Conservation (phyloP, 2,329 filamentous ascomycete genomes). For the Fusarium palustre region DNA sequence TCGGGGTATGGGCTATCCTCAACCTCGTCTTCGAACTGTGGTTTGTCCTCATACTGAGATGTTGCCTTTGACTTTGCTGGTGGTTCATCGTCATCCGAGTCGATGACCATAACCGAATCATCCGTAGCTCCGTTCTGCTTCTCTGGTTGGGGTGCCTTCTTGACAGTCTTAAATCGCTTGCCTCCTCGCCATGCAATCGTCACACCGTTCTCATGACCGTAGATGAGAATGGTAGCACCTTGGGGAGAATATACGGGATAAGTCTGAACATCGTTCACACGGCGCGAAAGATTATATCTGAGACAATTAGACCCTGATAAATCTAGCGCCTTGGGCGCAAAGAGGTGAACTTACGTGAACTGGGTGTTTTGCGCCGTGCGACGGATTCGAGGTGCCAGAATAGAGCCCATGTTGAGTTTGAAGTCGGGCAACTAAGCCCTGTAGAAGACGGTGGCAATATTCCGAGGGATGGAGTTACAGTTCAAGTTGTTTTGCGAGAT, state of each 20-base stretch:
- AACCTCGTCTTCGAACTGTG: constrained; percentile 67
- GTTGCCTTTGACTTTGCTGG: constrained; percentile 50
- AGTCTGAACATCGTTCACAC: constrained; percentile 69
- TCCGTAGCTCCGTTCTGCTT: constrained; percentile 65
- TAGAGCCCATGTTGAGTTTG: constrained; percentile 50
- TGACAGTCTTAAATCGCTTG: constrained; percentile 64
- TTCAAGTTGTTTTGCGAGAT: neutral
- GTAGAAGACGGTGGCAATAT: neutral
- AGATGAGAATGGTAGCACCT: constrained; percentile 71
- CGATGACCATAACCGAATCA: constrained; percentile 71
- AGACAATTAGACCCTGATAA: constrained; percentile 4
- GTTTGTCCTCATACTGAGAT: constrained; percentile 62
- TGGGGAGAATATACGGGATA: constrained; percentile 73
- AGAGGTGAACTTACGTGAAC: constrained; percentile 55
- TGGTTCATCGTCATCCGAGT: constrained; percentile 70
- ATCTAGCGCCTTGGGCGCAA: neutral
- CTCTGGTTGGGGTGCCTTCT: constrained; percentile 52
- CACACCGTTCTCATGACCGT: constrained; percentile 72
- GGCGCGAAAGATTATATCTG: constrained; percentile 70
- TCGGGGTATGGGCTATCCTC: constrained; percentile 65
- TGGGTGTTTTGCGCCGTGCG: constrained; percentile 63
- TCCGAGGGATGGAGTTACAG: neutral
- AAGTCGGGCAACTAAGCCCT: constrained; percentile 43
- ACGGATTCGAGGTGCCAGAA: constrained; percentile 56
- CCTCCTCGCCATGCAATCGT: constrained; percentile 73